These are phyloP conservation scores for Dryas octopetala DNA, from an alignment of 306 rosid species.

Conservation along the genomic window DNA sequence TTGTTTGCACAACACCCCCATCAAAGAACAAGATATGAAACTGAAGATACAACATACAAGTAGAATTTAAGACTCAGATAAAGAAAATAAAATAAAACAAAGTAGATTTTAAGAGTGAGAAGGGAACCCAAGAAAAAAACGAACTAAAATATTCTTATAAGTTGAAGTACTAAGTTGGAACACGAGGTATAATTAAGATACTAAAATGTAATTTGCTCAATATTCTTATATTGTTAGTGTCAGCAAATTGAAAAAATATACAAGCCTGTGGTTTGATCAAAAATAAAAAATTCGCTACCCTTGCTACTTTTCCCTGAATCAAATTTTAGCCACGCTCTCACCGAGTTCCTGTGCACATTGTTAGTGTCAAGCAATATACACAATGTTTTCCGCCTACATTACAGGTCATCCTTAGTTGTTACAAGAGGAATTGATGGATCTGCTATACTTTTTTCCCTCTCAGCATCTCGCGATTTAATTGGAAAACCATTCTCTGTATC, in stretches of 20 bases:
- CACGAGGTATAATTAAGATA: too few relatives aligned
- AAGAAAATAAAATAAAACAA: neutral
- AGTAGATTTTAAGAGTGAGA: neutral
- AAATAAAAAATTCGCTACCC: neutral
- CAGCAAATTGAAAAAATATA: neutral
- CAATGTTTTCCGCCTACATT: neutral
- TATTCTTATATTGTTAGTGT: neutral
- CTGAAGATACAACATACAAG: too few relatives aligned
- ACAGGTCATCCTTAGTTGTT: slow-evolving; percentile 24
- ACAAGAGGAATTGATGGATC: slow-evolving; percentile 18
- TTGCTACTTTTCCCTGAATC: neutral
- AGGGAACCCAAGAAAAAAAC: neutral
- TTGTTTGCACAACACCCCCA: too few relatives aligned
- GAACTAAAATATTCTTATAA: neutral
- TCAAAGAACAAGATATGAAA: too few relatives aligned
- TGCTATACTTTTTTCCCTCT: slow-evolving; percentile 13
- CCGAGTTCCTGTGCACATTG: slow-evolving; percentile 6
- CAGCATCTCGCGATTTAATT: slow-evolving; percentile 15
- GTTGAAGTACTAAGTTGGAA: too few relatives aligned
- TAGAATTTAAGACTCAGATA: too few relatives aligned
- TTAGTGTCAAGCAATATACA: neutral
- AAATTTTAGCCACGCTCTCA: neutral
- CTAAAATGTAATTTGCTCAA: too few relatives aligned
- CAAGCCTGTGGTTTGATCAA: slow-evolving; percentile 4
- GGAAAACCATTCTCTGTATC: slow-evolving; percentile 40